These are phyloP conservation scores for Tuber microsphaerosporum DNA, from an alignment of 495 filamentous ascomycete genomes.

Conservation along the genomic window DNA sequence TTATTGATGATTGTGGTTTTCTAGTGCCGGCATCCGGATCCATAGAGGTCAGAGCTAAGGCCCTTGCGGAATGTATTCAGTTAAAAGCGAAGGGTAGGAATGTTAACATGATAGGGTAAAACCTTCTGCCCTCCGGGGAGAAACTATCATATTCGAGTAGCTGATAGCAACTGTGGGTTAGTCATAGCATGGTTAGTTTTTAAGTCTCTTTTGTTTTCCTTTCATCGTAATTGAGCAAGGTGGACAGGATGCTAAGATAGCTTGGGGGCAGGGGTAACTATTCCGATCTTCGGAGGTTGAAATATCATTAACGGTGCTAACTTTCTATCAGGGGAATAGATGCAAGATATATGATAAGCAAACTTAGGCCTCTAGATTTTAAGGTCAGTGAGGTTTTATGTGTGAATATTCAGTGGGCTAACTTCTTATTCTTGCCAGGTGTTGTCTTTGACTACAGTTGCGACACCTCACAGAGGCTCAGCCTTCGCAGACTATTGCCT, in stretches of 20 bases:
- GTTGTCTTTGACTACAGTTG: constrained; percentile 76
- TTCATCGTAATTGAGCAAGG: constrained; percentile 9
- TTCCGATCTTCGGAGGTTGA: not conserved
- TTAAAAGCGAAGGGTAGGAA: constrained; percentile 33
- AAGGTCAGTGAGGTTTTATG: constrained; percentile 43
- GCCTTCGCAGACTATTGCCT: constrained; percentile 80
- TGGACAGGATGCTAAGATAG: not conserved
- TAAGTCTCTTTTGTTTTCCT: not conserved
- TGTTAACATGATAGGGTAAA: constrained; percentile 35
- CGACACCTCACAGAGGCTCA: constrained; percentile 77
- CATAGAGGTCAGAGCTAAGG: constrained; percentile 33
- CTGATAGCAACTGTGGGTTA: constrained; percentile 40
- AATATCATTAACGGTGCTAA: constrained; percentile 29
- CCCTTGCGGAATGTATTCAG: constrained; percentile 35
- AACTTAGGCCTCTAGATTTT: constrained; percentile 61
- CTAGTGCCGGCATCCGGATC: constrained; percentile 36
- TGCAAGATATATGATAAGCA: constrained; percentile 85
- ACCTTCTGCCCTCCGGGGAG: not conserved
- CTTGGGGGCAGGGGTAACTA: constrained; percentile 29
- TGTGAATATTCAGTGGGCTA: constrained; percentile 7
- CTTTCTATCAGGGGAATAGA: constrained; percentile 64
- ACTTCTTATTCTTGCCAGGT: constrained; percentile 43
- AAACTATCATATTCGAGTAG: not conserved
- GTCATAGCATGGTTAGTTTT: constrained; percentile 63
- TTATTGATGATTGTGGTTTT: not conserved